phyloP scores from a whole-genome alignment of 2,329 filamentous ascomycete genomes.

The Trichoderma arundinaceum region DNA sequence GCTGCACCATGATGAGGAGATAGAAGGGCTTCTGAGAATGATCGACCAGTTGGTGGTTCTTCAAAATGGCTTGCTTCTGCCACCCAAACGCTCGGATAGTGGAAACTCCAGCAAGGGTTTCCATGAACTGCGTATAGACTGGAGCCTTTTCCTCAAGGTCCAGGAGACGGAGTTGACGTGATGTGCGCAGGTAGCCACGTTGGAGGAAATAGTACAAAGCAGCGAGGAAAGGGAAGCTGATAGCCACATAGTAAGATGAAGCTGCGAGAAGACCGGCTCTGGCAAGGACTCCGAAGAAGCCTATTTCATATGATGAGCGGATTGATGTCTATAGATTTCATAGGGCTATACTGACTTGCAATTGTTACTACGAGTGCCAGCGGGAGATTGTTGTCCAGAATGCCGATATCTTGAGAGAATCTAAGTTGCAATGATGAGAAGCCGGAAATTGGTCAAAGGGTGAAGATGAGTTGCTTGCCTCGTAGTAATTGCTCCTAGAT shows the following conservation, averaged over 20 bases:
- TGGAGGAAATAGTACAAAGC: slow-evolving; percentile 52
- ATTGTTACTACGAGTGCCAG: slow-evolving; percentile 43
- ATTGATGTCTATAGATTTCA: background rate
- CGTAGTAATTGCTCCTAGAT: slow-evolving; percentile 8
- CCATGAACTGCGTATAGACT: slow-evolving; percentile 50
- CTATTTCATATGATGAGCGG: slow-evolving; percentile 36
- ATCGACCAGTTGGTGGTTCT: slow-evolving; percentile 57
- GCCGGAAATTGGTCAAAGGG: background rate
- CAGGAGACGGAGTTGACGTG: slow-evolving; percentile 49
- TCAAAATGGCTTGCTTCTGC: slow-evolving; percentile 47
- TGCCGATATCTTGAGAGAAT: slow-evolving; percentile 53
- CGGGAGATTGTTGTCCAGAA: slow-evolving; percentile 51
- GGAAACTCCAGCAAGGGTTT: slow-evolving; percentile 53
- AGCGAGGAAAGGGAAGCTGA: slow-evolving; percentile 51
- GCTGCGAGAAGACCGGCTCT: slow-evolving; percentile 38
- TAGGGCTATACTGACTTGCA: slow-evolving; percentile 43
- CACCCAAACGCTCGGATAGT: slow-evolving; percentile 62
- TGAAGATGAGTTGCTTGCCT: background rate
- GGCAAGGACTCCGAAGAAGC: slow-evolving; percentile 43
- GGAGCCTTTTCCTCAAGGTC: slow-evolving; percentile 52
- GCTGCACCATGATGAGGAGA: slow-evolving; percentile 61
- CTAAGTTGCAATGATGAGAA: slow-evolving; percentile 35
- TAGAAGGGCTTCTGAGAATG: slow-evolving; percentile 63
- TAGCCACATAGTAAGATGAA: slow-evolving; percentile 44
- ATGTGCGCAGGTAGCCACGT: slow-evolving; percentile 50